These are phyloP conservation scores for Ceratocystis papillata DNA, from an alignment of 2,329 filamentous ascomycete species.

Conservation along the genomic window DNA sequence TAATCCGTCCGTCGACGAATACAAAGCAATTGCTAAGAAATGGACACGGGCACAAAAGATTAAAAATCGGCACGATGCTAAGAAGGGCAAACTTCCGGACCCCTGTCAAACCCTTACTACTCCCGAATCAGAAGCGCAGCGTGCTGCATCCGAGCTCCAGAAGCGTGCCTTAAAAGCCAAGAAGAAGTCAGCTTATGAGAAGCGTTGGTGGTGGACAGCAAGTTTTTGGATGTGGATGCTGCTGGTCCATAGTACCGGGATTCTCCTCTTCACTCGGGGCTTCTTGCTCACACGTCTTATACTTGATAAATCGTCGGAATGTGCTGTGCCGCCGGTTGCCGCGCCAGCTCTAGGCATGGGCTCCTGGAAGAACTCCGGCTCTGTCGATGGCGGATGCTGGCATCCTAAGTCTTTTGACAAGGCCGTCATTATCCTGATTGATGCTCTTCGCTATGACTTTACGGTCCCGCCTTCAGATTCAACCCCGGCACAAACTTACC, in stretches of 20 bases:
- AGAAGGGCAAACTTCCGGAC: conserved; percentile 13
- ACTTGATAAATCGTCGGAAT: conserved; percentile 64
- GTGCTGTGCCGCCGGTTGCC: conserved; percentile 56
- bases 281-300: conserved; percentile 84
- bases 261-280: conserved; percentile 87
- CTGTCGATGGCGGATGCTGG: conserved; percentile 68
- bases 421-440: conserved; percentile 80
- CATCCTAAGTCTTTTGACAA: conserved; percentile 89
- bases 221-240: conserved; percentile 61
- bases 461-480: conserved; percentile 61
- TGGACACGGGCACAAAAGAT: conserved; percentile 44
- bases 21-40: conserved; percentile 43
- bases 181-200: conserved; percentile 34
- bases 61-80: conserved; percentile 37
- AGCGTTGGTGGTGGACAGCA: conserved; percentile 47
- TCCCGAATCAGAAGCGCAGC: conserved; percentile 17
- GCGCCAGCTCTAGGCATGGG: conserved; percentile 25
- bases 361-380: conserved; percentile 35
- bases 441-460: conserved; percentile 94
- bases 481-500: conserved; percentile 48
- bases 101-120: not conserved
- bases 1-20: conserved; percentile 33
- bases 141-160: conserved; percentile 16
- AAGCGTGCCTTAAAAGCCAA: conserved; percentile 15
- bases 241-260: conserved; percentile 64